Conservation (phyloP, 1,284 basidiomycete genomes). For the Austroboletus olivaceoglutinosus region DNA sequence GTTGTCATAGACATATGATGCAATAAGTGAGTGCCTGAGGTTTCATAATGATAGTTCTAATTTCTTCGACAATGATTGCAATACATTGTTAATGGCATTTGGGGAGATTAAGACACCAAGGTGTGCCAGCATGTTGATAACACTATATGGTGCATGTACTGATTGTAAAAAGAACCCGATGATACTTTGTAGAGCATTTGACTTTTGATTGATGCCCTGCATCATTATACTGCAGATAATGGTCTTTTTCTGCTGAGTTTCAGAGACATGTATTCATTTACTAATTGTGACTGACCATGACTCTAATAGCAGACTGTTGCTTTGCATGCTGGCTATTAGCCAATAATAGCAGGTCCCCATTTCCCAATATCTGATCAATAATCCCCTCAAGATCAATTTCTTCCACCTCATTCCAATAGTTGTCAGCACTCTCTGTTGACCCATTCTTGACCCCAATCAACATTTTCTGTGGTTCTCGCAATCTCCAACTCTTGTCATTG, state of each 20-base stretch:
- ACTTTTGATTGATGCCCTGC: constrained; percentile 1
- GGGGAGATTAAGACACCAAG: constrained; percentile 2
- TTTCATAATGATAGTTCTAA: background rate
- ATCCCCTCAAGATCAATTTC: background rate
- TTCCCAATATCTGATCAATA: too few species aligned
- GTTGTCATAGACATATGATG: constrained; percentile 35
- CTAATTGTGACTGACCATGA: too few species aligned
- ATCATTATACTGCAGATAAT: background rate
- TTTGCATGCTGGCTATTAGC: too few species aligned
- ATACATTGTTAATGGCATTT: background rate
- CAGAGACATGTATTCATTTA: too few species aligned
- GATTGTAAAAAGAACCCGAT: constrained; percentile 5
- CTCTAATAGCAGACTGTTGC: too few species aligned
- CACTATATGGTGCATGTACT: background rate
- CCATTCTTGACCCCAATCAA: too few species aligned
- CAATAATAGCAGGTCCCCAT: too few species aligned
- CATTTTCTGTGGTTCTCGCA: too few species aligned
- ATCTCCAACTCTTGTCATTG: too few species aligned
- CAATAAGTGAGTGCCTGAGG: constrained; percentile 17
- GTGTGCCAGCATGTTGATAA: constrained; percentile 1
- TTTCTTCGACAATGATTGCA: background rate
- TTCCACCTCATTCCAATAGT: background rate
- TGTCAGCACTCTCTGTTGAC: too few species aligned
- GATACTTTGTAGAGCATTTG: constrained; percentile 1
- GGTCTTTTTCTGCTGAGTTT: too few species aligned